These are phyloP conservation scores for Monosporozyma siamensis DNA, from an alignment of 805 yeast genomes.

Conservation along the genomic window DNA sequence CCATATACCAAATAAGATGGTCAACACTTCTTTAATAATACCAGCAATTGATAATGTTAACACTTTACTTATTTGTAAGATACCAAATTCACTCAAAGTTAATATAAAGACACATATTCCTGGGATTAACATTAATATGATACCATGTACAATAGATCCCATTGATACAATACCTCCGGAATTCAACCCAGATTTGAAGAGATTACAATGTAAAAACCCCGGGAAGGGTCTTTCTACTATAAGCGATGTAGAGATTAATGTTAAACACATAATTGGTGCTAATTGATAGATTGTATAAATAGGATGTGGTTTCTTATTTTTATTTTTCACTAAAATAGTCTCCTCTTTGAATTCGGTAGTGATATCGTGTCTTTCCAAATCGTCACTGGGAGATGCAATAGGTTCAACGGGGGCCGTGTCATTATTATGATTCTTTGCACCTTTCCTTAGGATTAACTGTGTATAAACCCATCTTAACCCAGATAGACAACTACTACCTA, in stretches of 20 bases:
- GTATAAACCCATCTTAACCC: conserved; percentile 96
- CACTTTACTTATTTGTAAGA: conserved; percentile 73
- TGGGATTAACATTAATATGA: conserved; percentile 59
- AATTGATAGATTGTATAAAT: conserved; percentile 74
- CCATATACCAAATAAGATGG: conserved; percentile 58
- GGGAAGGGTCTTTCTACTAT: conserved; percentile 53
- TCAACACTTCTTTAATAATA: conserved; percentile 81
- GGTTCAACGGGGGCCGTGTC: too few species aligned
- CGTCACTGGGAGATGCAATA: not conserved
- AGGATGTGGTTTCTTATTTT: conserved; percentile 46
- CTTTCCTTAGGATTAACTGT: conserved; percentile 62
- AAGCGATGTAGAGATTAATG: conserved; percentile 53
- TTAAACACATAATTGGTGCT: conserved; percentile 72
- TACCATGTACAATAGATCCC: conserved; percentile 40
- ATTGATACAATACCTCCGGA: not conserved
- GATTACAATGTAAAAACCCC: conserved; percentile 15
- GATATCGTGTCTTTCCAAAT: not conserved
- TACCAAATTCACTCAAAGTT: conserved; percentile 81
- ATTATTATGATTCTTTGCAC: conserved; percentile 36
- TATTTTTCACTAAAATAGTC: not conserved
- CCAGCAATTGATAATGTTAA: conserved; percentile 86
- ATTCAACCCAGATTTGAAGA: conserved; percentile 13
- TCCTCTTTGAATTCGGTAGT: not conserved
- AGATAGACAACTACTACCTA: conserved; percentile 69
- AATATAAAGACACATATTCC: conserved; percentile 81